Evolutionary conservation across 345 rosid genomes (phyloP), one percentile per base, ranked within the genome.

Genomic region (Citrus sinensis): DNA sequence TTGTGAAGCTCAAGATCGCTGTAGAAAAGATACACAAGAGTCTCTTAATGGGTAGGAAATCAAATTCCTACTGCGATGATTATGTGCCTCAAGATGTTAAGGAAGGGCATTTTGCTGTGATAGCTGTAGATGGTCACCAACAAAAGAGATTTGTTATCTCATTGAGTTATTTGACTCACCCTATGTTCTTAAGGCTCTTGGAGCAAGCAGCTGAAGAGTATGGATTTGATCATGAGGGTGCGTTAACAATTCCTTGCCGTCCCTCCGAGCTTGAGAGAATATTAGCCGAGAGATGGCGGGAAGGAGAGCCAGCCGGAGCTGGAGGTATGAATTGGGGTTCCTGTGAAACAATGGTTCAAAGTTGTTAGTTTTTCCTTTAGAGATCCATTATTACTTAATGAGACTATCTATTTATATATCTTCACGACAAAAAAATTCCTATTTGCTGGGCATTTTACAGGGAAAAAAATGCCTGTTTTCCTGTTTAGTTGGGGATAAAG

Each of bases 131-230:
- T 10, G 83, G 80, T 11, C 75, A 80, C 7, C 72, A 71, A 4
- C 74, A 78, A 1, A 78, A 77, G 82, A 78, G 85, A 64, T 85
- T 82, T 34, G 69, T 82, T 25, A 77, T 82, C 24, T 79, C 86
- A 1, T 49, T 80, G 76, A 78, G 76, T 39, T 82, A 22, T 49
- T 68, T 85, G 70, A 40, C 63, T 14, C 85, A 85, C 37, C 85
- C 86, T 24, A 32, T 14, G 61, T 85, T 87, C 35, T 62, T 66
- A 24, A 77, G 71, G 80, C 84, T 85, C n/a, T 66, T 87, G 60
- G 80, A 83, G 78, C 77, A 70, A 27, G 87, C 90, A 16, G 88
- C 82, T 22, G 88, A 87, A 27, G 88, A 87, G 72, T 85, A 63
- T 35, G 90, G 88, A 4, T 85, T 87, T 65, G 46, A 73, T 56